A percentile compares a stretch with the other conserved stretches of the same genome.
phyloP scores from a whole-genome alignment of 495 filamentous ascomycete genomes.

The Xylaria castorea region DNA sequence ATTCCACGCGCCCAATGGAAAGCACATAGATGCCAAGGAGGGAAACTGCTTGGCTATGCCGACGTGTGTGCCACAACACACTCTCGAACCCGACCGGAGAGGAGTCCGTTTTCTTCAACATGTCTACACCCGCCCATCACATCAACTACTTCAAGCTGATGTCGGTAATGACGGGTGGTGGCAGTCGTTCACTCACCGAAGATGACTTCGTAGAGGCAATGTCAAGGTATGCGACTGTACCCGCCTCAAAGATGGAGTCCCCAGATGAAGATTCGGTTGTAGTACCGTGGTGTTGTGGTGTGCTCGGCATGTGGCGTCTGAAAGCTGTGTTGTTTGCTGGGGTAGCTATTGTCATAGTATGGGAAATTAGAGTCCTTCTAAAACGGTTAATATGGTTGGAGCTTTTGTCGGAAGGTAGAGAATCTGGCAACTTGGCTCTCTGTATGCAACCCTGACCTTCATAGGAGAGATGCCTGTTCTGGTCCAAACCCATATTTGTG shows the following conservation, averaged over 20 bases:
- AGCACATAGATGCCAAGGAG: slow-evolving; percentile 50
- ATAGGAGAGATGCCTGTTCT: neutral
- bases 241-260: slow-evolving; percentile 21
- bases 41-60: slow-evolving; percentile 62
- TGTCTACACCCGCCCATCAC: slow-evolving; percentile 59
- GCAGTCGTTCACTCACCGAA: slow-evolving; percentile 40
- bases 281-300: neutral
- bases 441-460: neutral
- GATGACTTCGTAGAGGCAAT: slow-evolving; percentile 51
- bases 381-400: neutral
- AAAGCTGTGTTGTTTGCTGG: neutral
- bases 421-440: neutral
- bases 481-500: neutral
- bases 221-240: slow-evolving; percentile 53
- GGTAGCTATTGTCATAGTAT: neutral
- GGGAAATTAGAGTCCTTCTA: neutral
- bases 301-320: neutral
- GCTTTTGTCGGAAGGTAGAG: neutral
- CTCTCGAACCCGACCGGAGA: slow-evolving; percentile 61
- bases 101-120: slow-evolving; percentile 62
- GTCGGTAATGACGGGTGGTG: slow-evolving; percentile 40
- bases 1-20: slow-evolving; percentile 50
- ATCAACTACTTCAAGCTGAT: slow-evolving; percentile 60
- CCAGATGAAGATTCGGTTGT: neutral
- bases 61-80: slow-evolving; percentile 57